Conservation (phyloP, 148 eudicot genomes). For the Camellia japonica region DNA sequence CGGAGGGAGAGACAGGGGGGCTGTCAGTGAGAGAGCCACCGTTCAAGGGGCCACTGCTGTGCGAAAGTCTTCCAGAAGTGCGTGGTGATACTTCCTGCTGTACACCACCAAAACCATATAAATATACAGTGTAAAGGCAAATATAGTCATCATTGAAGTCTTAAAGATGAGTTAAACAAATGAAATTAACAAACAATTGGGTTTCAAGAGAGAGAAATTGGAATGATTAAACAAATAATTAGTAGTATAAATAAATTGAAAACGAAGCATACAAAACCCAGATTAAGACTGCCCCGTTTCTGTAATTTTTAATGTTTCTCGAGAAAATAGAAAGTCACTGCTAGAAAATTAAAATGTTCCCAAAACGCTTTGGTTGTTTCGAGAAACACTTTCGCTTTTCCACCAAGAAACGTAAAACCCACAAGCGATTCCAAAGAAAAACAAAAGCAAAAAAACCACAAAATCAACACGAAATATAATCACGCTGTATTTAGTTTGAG, state of each 20-base stretch:
- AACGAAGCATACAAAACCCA: slow-evolving; percentile 9
- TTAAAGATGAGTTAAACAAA: neutral
- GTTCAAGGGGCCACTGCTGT: slow-evolving; percentile 91
- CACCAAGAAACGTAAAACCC: neutral
- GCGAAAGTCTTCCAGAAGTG: slow-evolving; percentile 89
- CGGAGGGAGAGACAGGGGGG: slow-evolving; percentile 91
- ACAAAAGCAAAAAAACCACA: neutral
- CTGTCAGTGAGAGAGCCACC: slow-evolving; percentile 89
- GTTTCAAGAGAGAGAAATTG: neutral
- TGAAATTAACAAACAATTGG: neutral
- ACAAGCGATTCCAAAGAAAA: neutral
- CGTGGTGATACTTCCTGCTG: slow-evolving; percentile 97
- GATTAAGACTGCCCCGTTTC: slow-evolving; percentile 11
- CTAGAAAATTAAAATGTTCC: slow-evolving; percentile 7
- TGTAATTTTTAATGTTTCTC: neutral
- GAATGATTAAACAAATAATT: neutral
- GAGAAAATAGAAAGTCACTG: slow-evolving; percentile 21
- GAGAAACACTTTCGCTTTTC: neutral
- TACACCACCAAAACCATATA: neutral
- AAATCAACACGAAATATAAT: neutral
- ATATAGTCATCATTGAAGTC: neutral
- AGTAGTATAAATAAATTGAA: neutral
- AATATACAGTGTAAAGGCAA: neutral
- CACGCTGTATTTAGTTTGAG: neutral
- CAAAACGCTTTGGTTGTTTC: neutral